phyloP scores from a whole-genome alignment of 352 stramenopile genomes.

The Pythium phragmitis region DNA sequence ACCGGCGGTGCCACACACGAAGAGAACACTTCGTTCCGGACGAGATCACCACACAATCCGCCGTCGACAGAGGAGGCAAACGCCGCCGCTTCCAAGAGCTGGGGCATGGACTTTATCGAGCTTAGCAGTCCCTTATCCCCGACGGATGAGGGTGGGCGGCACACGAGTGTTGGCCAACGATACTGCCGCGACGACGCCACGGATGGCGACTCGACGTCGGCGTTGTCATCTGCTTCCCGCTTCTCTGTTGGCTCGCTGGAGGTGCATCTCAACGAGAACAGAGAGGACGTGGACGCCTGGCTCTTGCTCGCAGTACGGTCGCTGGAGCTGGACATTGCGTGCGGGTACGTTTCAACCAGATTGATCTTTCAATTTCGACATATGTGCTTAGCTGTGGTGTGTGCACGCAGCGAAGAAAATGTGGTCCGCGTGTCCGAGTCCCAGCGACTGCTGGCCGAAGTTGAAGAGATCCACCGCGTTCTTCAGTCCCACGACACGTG shows the following conservation, averaged over 20 bases:
- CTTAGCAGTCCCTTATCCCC: constrained; percentile 9
- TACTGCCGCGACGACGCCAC: constrained; percentile 10
- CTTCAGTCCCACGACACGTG: constrained; percentile 7
- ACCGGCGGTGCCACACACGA: not conserved
- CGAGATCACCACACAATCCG: not conserved
- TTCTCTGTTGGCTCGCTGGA: constrained; percentile 12
- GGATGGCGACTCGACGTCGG: not conserved
- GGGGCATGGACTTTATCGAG: constrained; percentile 14
- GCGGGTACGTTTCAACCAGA: constrained; percentile 11
- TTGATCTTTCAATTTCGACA: not conserved
- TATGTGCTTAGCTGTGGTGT: not conserved
- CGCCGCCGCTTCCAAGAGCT: not conserved
- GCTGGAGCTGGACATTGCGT: constrained; percentile 19
- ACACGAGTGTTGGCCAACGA: not conserved
- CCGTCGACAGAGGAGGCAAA: not conserved
- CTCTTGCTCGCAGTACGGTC: constrained; percentile 21
- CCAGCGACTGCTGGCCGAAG: constrained; percentile 17
- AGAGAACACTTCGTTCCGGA: not conserved
- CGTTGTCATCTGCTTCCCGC: not conserved
- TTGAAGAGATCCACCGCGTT: constrained; percentile 22
- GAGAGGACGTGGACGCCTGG: constrained; percentile 27
- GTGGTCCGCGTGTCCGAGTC: constrained; percentile 19
- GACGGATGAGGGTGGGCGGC: not conserved
- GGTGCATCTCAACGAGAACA: constrained; percentile 3
- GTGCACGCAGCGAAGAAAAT: constrained; percentile 26